These are phyloP conservation scores for Teunomyces barrocoloradensis DNA, from an alignment of 805 yeast genomes.

Conservation along the genomic window DNA sequence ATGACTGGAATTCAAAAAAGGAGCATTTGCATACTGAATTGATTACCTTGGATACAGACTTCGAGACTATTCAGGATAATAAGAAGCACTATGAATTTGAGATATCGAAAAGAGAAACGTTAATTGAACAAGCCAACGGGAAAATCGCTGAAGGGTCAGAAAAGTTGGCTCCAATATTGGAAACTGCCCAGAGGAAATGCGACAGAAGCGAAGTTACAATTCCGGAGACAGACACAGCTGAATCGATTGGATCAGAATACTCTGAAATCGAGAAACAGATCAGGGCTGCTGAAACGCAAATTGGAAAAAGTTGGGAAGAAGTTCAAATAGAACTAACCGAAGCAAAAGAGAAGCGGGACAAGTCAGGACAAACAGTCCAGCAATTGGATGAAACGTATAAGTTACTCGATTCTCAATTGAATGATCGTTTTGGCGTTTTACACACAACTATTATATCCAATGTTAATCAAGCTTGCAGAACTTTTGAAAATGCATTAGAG, in stretches of 20 bases:
- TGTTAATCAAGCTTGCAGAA: conserved; percentile 29
- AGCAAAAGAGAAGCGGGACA: conserved; percentile 42
- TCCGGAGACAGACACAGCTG: conserved; percentile 40
- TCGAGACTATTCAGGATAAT: conserved; percentile 11
- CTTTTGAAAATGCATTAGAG: conserved; percentile 58
- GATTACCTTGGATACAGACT: conserved; percentile 16
- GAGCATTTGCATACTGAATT: conserved; percentile 10
- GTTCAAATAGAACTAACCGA: conserved; percentile 47
- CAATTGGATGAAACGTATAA: conserved; percentile 29
- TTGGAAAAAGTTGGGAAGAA: conserved; percentile 57
- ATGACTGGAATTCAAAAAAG: conserved; percentile 5
- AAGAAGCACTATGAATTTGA: conserved; percentile 11
- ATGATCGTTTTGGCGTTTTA: conserved; percentile 30
- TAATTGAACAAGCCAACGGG: conserved; percentile 8
- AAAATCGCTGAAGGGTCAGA: conserved; percentile 13
- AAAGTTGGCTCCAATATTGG: conserved; percentile 13
- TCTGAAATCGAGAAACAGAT: conserved; percentile 45
- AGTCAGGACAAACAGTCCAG: conserved; percentile 39
- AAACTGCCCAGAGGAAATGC: conserved; percentile 42
- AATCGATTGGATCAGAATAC: conserved; percentile 50
- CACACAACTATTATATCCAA: conserved; percentile 31
- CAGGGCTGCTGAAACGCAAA: conserved; percentile 47
- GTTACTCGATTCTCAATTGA: conserved; percentile 27
- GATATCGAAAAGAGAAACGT: conserved; percentile 10
- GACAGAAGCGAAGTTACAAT: conserved; percentile 44